phyloP scores from a whole-genome alignment of 805 yeast species.

The Candida methanosorbosa region DNA sequence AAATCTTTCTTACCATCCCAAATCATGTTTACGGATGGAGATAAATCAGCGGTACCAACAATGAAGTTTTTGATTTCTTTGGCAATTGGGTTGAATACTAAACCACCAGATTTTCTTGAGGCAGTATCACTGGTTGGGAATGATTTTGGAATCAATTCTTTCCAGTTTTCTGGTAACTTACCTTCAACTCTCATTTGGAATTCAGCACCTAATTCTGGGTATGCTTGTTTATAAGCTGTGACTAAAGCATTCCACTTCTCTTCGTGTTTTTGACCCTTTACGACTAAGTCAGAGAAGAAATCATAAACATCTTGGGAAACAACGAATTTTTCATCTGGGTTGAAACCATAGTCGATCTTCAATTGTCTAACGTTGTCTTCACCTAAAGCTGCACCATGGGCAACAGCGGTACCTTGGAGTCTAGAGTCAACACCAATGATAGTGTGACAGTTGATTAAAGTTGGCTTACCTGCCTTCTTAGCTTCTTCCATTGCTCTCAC shows the following conservation, averaged over 20 bases:
- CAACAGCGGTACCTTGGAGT: slow-evolving; percentile 21
- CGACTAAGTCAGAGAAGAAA: slow-evolving; percentile 17
- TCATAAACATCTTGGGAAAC: slow-evolving; percentile 21
- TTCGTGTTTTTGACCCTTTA: slow-evolving; percentile 16
- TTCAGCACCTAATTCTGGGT: slow-evolving; percentile 22
- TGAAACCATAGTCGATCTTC: slow-evolving; percentile 10
- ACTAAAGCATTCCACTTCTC: slow-evolving; percentile 18
- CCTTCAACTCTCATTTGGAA: slow-evolving; percentile 19
- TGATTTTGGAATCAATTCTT: slow-evolving; percentile 10
- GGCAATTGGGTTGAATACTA: slow-evolving; percentile 22
- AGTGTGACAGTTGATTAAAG: slow-evolving; percentile 26
- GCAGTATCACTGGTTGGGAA: slow-evolving; percentile 14
- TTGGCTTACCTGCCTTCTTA: slow-evolving; percentile 23
- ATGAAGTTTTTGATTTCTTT: slow-evolving; percentile 17
- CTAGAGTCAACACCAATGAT: slow-evolving; percentile 26
- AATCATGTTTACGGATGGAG: slow-evolving; percentile 22
- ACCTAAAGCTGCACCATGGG: slow-evolving; percentile 29
- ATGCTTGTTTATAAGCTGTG: slow-evolving; percentile 11
- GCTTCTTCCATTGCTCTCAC: slow-evolving; percentile 21
- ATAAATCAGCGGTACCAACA: slow-evolving; percentile 29
- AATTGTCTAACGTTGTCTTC: slow-evolving; percentile 14
- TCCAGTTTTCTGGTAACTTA: slow-evolving; percentile 19
- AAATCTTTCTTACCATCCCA: slow-evolving; percentile 23
- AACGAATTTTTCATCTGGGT: slow-evolving; percentile 11
- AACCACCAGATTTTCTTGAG: slow-evolving; percentile 20